Conservation (phyloP, 75 land plant genomes). For the Picea sitchensis region DNA sequence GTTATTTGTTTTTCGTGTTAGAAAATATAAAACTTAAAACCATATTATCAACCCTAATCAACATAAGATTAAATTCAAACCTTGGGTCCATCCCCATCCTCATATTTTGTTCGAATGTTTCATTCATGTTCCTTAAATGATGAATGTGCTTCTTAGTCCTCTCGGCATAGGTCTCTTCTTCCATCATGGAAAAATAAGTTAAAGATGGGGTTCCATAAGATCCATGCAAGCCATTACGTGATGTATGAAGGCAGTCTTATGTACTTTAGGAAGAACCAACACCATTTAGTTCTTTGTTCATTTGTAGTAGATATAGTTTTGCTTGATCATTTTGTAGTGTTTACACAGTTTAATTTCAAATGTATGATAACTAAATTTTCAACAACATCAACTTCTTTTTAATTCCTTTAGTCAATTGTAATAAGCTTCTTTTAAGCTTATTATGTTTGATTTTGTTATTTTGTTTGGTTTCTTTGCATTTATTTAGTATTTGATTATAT, state of each 20-base stretch:
- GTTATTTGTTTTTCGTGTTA: neutral
- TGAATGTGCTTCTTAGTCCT: neutral
- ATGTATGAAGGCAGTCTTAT: neutral
- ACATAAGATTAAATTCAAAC: neutral
- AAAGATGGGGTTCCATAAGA: neutral
- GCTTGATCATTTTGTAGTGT: neutral
- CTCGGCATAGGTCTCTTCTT: neutral
- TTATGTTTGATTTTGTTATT: neutral
- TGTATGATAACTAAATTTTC: neutral
- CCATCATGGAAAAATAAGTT: neutral
- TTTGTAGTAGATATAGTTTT: neutral
- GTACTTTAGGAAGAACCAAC: neutral
- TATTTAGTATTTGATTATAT: neutral
- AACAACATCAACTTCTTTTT: neutral
- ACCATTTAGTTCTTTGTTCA: neutral
- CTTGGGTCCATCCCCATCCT: neutral
- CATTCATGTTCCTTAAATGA: neutral
- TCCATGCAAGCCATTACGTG: neutral
- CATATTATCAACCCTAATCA: neutral
- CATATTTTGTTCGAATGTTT: neutral
- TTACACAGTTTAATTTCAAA: neutral
- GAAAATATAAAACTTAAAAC: neutral
- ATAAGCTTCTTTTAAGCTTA: neutral
- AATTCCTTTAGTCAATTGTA: neutral
- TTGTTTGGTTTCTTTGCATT: neutral